A percentile compares a stretch with the other conserved stretches of the same genome.
Conservation (phyloP, 2,329 filamentous ascomycete species). For the Alternaria arborescens region DNA sequence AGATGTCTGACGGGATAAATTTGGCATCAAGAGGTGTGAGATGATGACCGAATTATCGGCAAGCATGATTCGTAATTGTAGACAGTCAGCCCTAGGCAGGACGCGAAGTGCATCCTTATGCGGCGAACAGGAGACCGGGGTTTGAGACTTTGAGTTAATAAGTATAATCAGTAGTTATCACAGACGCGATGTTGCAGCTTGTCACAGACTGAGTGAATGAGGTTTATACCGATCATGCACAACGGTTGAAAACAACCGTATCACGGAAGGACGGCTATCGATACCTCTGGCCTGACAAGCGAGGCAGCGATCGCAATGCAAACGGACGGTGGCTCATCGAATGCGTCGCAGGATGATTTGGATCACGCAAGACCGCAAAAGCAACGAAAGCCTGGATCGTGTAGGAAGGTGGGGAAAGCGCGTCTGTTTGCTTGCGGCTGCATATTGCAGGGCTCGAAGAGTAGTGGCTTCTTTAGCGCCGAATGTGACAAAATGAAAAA, state of each 20-base stretch:
- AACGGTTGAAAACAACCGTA: slow-evolving; percentile 1
- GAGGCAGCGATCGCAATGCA: not conserved
- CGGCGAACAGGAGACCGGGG: not conserved
- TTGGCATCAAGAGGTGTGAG: not conserved
- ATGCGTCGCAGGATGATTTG: not conserved
- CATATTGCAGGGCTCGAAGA: not conserved
- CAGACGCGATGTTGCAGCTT: not conserved
- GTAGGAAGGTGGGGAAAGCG: not conserved
- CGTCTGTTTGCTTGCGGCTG: slow-evolving; percentile 5
- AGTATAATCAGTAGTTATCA: not conserved
- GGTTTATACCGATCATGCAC: not conserved
- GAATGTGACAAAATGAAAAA: slow-evolving; percentile 17
- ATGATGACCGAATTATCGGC: not conserved
- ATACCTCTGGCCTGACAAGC: not conserved
- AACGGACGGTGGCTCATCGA: not conserved
- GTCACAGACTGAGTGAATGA: not conserved
- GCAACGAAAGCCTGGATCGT: not conserved
- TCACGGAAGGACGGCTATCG: slow-evolving; percentile 7
- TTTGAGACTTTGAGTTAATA: no score
- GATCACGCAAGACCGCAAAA: not conserved
- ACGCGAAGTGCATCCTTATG: not conserved
- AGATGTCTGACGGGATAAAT: not conserved
- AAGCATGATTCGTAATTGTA: not conserved
- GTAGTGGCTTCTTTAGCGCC: slow-evolving; percentile 17
- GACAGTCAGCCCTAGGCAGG: not conserved